Percentiles rank a stretch among this genome's conserved stretches.
Conservation (phyloP, 805 yeast genomes). For the Cyberlindnera nakhonratchasimensis region DNA sequence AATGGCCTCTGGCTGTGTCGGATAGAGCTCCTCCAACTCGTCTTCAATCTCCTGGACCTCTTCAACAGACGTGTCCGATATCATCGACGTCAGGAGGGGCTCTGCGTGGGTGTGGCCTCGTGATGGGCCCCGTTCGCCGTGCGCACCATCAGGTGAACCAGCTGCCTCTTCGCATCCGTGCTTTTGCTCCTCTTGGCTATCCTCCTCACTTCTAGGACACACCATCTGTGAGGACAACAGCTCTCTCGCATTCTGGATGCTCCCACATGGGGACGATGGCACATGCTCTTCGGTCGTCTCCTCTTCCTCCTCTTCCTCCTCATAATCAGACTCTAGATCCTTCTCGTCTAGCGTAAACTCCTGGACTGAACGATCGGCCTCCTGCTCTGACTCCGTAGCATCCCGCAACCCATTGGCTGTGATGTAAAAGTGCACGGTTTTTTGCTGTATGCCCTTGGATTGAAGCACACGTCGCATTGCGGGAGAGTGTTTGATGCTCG, state of each 20-base stretch:
- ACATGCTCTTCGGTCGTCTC: background rate
- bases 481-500: slow-evolving; percentile 20
- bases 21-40: slow-evolving; percentile 29
- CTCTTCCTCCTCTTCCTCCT: slow-evolving; percentile 7
- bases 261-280: slow-evolving; percentile 17
- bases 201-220: background rate
- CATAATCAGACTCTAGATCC: slow-evolving; percentile 14
- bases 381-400: background rate
- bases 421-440: slow-evolving; percentile 14
- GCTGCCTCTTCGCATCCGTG: background rate
- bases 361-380: background rate
- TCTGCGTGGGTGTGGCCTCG: background rate
- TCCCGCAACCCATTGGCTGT: slow-evolving; percentile 8
- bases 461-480: slow-evolving; percentile 15
- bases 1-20: slow-evolving; percentile 28
- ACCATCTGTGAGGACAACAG: slow-evolving; percentile 12
- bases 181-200: background rate
- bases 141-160: background rate
- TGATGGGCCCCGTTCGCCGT: background rate
- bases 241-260: slow-evolving; percentile 18
- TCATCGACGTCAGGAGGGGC: slow-evolving; percentile 4
- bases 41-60: slow-evolving; percentile 23
- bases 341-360: slow-evolving; percentile 19
- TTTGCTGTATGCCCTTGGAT: slow-evolving; percentile 8
- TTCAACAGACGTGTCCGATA: slow-evolving; percentile 9